Base-by-base conservation (phyloP, 495 filamentous ascomycete species). In the Beverwykella pulmonaria region DNA sequence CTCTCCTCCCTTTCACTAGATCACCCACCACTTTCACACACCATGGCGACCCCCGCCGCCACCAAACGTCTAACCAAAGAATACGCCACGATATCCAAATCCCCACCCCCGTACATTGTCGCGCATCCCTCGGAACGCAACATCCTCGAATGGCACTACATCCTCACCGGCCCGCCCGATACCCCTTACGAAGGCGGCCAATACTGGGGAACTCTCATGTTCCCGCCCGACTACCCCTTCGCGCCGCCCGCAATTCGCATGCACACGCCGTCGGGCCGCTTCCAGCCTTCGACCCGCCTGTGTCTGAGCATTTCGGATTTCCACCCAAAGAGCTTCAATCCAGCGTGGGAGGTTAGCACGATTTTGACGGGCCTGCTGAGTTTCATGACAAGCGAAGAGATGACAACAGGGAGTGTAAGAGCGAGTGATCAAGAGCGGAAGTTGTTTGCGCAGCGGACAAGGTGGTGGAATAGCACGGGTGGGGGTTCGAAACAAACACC, bases 121-220 rank as follows among this genome's bases (percentile, higher is more conserved):
- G 93, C 94, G 12, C 94, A 97, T 76, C 94, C 94, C 12, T 96
- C 92, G 8, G 95, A 98, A 71, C 80, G 82, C 55, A 98, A 98
- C 76, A 98, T 98, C 71, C 84, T 98, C 23, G 94, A 98, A 82
- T 98, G 93, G 94, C 94, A 98, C 80, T 98, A 96, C 79, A 93
- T 98, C 73, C 87, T 98, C 47, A 97, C 92, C 23, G 95, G 94
- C 6, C 94, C 94, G n/a, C 91, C 93, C 67, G 83, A 89, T 25
- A 98, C 94, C 1, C 93, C 94, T 0, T 98, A 98, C 77, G 87
- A 95, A 72, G 86, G 87, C 78, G 94, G 94, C 39, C 94, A 98
- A 75, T 98, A 98, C 80, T 98, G 94, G 94, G 94, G 94, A 44
- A 97, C 95, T 0, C 80, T 98, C 36, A 88, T 93, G 59, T 98